Evolutionary conservation across 306 rosid genomes (phyloP).

Genomic region (Acacia acuminata): DNA sequence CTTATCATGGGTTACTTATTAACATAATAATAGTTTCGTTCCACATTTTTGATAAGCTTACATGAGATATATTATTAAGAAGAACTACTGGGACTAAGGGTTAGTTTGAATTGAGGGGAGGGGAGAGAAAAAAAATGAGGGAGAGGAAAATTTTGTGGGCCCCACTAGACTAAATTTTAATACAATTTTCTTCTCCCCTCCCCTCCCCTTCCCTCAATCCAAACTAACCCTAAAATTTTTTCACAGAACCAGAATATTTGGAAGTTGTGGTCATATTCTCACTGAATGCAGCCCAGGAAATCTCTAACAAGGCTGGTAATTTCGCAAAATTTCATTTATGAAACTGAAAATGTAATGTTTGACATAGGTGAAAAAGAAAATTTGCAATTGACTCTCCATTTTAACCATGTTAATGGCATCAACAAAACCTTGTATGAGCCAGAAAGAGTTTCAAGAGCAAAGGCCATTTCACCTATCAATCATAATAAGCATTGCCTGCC

Average conservation of each 20-base stretch:
- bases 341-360: not conserved
- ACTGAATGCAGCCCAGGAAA: not conserved
- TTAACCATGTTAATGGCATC: not conserved
- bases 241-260: constrained; percentile 21
- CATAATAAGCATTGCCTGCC: constrained; percentile 75
- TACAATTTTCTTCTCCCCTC: no score
- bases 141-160: no score
- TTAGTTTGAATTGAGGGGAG: no score
- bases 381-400: not conserved
- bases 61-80: not conserved
- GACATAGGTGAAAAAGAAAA: not conserved
- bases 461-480: constrained; percentile 66
- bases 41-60: not conserved
- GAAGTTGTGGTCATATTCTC: not conserved
- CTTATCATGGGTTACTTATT: not conserved
- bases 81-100: not conserved
- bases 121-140: no score
- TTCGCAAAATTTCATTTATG: not conserved
- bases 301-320: not conserved
- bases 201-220: no score
- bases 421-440: not conserved
- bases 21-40: not conserved
- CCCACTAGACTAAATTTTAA: no score
- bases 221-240: no score
- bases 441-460: not conserved